Conservation (phyloP, 2,329 filamentous ascomycete genomes). For the Arachnopeziza araneosa region DNA sequence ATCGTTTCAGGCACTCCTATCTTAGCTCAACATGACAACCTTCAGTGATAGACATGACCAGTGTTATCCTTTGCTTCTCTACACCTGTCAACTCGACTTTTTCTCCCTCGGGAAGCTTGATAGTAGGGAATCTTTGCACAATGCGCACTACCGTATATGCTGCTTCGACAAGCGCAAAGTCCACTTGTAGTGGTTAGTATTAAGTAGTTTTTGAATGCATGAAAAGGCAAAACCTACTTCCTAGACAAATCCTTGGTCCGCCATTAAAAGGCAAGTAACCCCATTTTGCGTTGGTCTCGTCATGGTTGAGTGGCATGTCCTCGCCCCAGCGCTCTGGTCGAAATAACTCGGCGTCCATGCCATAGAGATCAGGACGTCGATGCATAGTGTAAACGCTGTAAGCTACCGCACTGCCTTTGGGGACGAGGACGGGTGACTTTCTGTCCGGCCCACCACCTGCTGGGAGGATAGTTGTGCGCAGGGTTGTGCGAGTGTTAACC, state of each 20-base stretch:
- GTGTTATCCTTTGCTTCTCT: slow-evolving; percentile 18
- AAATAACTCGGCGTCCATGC: slow-evolving; percentile 16
- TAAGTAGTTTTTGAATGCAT: neutral
- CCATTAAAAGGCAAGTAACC: slow-evolving; percentile 35
- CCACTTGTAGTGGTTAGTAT: slow-evolving; percentile 8
- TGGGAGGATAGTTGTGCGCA: slow-evolving; percentile 44
- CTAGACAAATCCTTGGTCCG: slow-evolving; percentile 33
- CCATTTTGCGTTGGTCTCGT: slow-evolving; percentile 36
- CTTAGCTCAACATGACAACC: slow-evolving; percentile 31
- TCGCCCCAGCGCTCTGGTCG: slow-evolving; percentile 18
- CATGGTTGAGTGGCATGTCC: slow-evolving; percentile 26
- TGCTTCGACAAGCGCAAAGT: slow-evolving; percentile 28
- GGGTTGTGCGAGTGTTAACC: slow-evolving; percentile 43
- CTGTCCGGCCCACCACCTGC: slow-evolving; percentile 46
- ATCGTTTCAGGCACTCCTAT: neutral
- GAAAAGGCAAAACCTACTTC: slow-evolving; percentile 32
- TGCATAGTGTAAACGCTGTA: slow-evolving; percentile 32
- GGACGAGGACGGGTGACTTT: slow-evolving; percentile 43
- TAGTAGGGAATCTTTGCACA: slow-evolving; percentile 7
- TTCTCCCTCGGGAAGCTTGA: slow-evolving; percentile 5
- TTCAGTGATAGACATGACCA: slow-evolving; percentile 13
- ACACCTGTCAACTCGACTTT: slow-evolving; percentile 11
- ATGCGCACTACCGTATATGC: slow-evolving; percentile 23
- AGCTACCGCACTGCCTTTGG: slow-evolving; percentile 40
- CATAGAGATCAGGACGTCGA: slow-evolving; percentile 28